Evolutionary conservation across 148 eudicot genomes (phyloP).

Genomic region (Rhododendron ferrugineum): DNA sequence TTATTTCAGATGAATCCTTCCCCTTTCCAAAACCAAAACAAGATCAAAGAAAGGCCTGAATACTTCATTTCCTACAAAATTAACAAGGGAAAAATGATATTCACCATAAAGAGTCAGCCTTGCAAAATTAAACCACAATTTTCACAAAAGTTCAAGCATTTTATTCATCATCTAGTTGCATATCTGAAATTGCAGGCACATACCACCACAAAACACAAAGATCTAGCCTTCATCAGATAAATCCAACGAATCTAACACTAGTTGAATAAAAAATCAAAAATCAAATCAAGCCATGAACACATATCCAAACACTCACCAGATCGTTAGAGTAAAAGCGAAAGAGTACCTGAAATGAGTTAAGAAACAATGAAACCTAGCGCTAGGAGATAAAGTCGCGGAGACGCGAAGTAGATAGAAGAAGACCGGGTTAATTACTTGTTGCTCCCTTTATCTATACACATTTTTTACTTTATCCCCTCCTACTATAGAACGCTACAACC

Average conservation of each 20-base stretch:
- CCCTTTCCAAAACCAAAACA: background rate
- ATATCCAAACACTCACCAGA: background rate
- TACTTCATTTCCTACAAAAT: background rate
- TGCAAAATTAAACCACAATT: background rate
- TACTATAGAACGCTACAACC: too few relatives aligned
- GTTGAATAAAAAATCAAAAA: background rate
- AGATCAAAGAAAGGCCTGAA: background rate
- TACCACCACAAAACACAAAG: background rate
- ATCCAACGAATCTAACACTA: background rate
- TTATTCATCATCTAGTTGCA: background rate
- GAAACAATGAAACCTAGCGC: background rate
- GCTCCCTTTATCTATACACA: too few relatives aligned
- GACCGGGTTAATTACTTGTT: background rate
- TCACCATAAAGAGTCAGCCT: background rate
- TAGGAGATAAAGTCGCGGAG: background rate
- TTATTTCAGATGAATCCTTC: background rate
- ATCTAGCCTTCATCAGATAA: background rate
- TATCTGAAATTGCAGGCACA: background rate
- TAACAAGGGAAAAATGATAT: background rate
- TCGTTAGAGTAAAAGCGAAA: background rate
- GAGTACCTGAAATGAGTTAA: too few relatives aligned
- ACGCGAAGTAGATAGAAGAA: background rate
- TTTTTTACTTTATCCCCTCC: too few relatives aligned
- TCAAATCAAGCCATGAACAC: background rate
- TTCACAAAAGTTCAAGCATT: background rate